phyloP scores from a whole-genome alignment of 1,284 basidiomycete genomes.

The Ceratorhiza oryzae-sativae region DNA sequence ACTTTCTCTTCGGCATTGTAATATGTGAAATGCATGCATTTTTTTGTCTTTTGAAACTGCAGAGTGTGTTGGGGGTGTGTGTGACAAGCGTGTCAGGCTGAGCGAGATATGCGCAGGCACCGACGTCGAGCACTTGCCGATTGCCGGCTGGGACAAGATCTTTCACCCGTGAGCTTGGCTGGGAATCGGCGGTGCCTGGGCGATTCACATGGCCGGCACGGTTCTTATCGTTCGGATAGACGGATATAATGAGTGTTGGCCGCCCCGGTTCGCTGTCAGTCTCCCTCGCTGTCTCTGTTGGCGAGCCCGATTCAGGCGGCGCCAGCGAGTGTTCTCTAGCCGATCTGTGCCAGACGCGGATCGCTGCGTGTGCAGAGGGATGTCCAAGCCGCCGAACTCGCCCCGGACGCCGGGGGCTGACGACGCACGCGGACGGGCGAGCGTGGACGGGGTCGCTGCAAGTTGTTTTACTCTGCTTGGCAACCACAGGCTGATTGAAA shows the following conservation, averaged over 20 bases:
- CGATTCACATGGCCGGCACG: slow-evolving; percentile 22
- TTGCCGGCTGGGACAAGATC: too few relatives aligned
- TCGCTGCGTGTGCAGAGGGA: too few relatives aligned
- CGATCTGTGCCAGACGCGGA: too few relatives aligned
- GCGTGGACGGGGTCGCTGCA: background rate
- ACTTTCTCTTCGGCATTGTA: background rate
- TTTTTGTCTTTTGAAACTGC: background rate
- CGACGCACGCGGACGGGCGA: background rate
- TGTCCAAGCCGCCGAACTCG: background rate
- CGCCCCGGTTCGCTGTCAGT: background rate
- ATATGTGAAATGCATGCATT: background rate
- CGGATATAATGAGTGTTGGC: background rate
- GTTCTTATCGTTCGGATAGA: background rate
- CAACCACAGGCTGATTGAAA: background rate
- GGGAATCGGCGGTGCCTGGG: slow-evolving; percentile 3
- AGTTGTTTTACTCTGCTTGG: background rate
- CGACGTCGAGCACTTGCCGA: background rate
- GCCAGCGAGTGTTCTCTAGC: too few relatives aligned
- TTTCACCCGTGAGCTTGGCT: background rate
- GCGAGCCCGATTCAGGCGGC: too few relatives aligned
- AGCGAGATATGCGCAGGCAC: slow-evolving; percentile 1
- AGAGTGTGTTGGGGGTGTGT: background rate
- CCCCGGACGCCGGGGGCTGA: background rate
- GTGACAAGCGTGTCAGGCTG: background rate
- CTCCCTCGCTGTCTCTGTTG: background rate